Evolutionary conservation across 306 rosid genomes (phyloP).

Genomic region (Astragalus glycyphyllos): DNA sequence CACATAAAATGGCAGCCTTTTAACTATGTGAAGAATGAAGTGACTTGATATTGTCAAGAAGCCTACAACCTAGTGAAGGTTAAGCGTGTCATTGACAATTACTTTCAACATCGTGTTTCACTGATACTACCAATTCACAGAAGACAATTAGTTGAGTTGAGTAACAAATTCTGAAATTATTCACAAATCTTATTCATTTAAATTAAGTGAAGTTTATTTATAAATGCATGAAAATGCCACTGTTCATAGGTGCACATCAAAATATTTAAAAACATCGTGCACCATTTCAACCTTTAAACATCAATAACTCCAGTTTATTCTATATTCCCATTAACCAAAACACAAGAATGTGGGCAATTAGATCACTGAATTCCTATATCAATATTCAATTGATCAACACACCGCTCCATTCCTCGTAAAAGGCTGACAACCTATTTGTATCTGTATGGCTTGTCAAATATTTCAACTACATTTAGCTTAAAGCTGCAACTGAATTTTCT

Average conservation of each 20-base stretch:
- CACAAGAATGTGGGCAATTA: constrained; percentile 17
- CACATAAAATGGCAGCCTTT: constrained; percentile 34
- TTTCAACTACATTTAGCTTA: constrained; percentile 5
- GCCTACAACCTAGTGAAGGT: constrained; percentile 25
- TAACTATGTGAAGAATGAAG: constrained; percentile 22
- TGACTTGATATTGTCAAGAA: constrained; percentile 22
- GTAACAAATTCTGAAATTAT: neutral
- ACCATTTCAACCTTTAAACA: constrained; percentile 7
- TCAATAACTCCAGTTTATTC: constrained; percentile 31
- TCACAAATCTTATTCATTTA: constrained; percentile 22
- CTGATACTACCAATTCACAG: constrained; percentile 14
- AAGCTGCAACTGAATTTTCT: constrained; percentile 31
- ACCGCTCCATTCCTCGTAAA: neutral
- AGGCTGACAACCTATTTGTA: constrained; percentile 3
- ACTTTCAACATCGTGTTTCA: constrained; percentile 22
- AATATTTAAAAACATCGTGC: constrained; percentile 4
- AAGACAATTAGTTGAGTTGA: constrained; percentile 32
- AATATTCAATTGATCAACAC: constrained; percentile 17
- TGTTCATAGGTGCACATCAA: neutral
- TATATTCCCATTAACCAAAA: constrained; percentile 15
- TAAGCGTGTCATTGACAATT: constrained; percentile 19
- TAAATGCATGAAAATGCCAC: constrained; percentile 20
- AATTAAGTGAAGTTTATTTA: constrained; percentile 25
- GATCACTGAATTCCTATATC: constrained; percentile 16
- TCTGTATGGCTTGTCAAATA: constrained; percentile 14